Conservation (phyloP, 1,284 basidiomycete species). For the Microbotryomycetes sp. region DNA sequence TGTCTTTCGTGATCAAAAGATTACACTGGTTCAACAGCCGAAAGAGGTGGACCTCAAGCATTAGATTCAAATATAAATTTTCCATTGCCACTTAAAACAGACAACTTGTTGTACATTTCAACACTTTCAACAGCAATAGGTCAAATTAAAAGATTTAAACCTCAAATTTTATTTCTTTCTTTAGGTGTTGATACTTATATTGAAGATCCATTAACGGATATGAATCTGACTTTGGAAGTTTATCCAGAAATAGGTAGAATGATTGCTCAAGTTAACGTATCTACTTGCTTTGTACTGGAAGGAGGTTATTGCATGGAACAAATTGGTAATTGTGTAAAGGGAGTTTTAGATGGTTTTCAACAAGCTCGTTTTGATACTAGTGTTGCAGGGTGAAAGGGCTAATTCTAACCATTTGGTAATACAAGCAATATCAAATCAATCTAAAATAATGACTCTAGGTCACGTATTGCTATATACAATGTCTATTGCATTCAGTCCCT, state of each 20-base stretch:
- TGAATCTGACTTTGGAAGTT: conserved; percentile 40
- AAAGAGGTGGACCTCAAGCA: conserved; percentile 40
- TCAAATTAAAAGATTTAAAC: conserved; percentile 36
- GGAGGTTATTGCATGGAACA: conserved; percentile 39
- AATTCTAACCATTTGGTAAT: too few species aligned
- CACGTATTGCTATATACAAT: too few species aligned
- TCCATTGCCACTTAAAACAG: conserved; percentile 40
- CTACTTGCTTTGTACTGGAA: conserved; percentile 45
- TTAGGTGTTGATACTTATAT: conserved; percentile 45
- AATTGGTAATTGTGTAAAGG: conserved; percentile 27
- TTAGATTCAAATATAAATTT: conserved; percentile 41
- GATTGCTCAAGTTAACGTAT: conserved; percentile 37
- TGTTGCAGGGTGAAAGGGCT: too few species aligned
- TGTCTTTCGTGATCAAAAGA: conserved; percentile 36
- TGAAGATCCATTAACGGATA: conserved; percentile 44
- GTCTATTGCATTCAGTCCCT: too few species aligned
- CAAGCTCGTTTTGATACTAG: too few species aligned
- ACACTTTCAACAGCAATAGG: conserved; percentile 35
- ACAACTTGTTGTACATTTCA: conserved; percentile 38
- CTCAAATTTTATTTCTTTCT: conserved; percentile 43
- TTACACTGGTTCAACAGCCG: conserved; percentile 42
- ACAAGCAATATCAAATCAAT: too few species aligned
- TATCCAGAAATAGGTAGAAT: conserved; percentile 41
- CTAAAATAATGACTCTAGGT: too few species aligned
- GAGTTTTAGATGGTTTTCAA: neutral